phyloP scores from a whole-genome alignment of 352 stramenopile species.

The Bremia lactucae region DNA sequence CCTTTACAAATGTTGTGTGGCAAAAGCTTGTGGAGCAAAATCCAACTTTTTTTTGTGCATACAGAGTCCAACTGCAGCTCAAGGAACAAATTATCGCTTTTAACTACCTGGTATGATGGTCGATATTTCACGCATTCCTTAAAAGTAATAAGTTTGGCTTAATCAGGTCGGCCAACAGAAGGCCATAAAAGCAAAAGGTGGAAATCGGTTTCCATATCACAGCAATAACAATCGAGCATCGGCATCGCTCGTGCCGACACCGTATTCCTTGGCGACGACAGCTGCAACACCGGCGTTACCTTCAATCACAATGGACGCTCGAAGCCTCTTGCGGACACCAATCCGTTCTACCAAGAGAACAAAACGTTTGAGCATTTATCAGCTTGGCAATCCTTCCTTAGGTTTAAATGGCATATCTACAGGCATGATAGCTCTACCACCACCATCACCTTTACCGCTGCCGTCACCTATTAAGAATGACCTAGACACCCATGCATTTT shows the following conservation, averaged over 20 bases:
- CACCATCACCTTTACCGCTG: conserved; percentile 42
- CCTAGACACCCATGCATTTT: conserved; percentile 78
- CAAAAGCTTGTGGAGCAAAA: conserved; percentile 89
- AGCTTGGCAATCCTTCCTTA: conserved; percentile 11
- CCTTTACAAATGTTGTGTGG: conserved; percentile 82
- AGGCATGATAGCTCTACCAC: conserved; percentile 13
- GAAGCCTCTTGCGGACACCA: conserved; percentile 20
- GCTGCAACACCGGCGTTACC: conserved; percentile 17
- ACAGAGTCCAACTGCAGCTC: conserved; percentile 73
- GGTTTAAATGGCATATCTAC: conserved; percentile 3
- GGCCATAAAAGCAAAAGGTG: conserved; percentile 45
- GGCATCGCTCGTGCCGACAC: conserved; percentile 4
- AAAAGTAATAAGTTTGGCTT: neutral
- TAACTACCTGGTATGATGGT: conserved; percentile 77
- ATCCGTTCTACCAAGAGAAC: conserved; percentile 20
- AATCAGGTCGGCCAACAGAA: conserved; percentile 56
- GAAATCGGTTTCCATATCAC: conserved; percentile 24
- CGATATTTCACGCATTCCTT: neutral
- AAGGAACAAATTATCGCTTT: conserved; percentile 87
- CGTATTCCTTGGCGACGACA: conserved; percentile 13
- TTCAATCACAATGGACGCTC: conserved; percentile 21
- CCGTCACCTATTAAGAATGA: conserved; percentile 80
- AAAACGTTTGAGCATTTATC: conserved; percentile 16
- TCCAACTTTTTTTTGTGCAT: conserved; percentile 81
- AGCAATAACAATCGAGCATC: conserved; percentile 15